Evolutionary conservation across 768 basidiomycete genomes (phyloP).

Genomic region (Antrodiella citrinella): DNA sequence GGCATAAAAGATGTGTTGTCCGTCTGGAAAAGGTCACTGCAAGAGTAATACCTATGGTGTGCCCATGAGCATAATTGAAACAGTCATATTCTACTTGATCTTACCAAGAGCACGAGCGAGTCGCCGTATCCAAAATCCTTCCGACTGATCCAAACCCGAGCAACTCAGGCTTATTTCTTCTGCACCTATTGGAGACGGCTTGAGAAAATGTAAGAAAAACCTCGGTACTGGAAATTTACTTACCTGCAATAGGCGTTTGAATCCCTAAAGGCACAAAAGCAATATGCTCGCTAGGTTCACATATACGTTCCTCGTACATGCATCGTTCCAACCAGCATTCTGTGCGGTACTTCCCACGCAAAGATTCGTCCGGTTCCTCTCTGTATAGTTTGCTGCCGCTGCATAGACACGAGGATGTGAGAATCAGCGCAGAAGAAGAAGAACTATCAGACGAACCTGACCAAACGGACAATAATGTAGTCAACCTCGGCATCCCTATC

Average conservation of each 20-base stretch:
- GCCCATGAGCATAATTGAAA: neutral
- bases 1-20: constrained; percentile 79
- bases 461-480: constrained; percentile 63
- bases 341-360: constrained; percentile 61
- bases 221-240: neutral
- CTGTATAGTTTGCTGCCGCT: constrained; percentile 67
- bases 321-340: constrained; percentile 94
- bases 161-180: constrained; percentile 53
- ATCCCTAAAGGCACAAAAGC: constrained; percentile 62
- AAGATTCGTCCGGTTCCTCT: constrained; percentile 40
- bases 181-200: constrained; percentile 32
- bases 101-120: constrained; percentile 62
- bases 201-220: neutral
- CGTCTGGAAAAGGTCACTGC: constrained; percentile 53
- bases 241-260: constrained; percentile 51
- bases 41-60: constrained; percentile 41
- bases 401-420: neutral
- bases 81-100: constrained; percentile 13
- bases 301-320: constrained; percentile 67
- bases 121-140: constrained; percentile 57
- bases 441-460: constrained; percentile 43
- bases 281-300: constrained; percentile 56
- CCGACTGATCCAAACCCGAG: constrained; percentile 69
- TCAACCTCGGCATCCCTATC: constrained; percentile 42
- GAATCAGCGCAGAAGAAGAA: neutral